Conservation (phyloP, 2,329 filamentous ascomycete genomes). For the Botrytis aclada region DNA sequence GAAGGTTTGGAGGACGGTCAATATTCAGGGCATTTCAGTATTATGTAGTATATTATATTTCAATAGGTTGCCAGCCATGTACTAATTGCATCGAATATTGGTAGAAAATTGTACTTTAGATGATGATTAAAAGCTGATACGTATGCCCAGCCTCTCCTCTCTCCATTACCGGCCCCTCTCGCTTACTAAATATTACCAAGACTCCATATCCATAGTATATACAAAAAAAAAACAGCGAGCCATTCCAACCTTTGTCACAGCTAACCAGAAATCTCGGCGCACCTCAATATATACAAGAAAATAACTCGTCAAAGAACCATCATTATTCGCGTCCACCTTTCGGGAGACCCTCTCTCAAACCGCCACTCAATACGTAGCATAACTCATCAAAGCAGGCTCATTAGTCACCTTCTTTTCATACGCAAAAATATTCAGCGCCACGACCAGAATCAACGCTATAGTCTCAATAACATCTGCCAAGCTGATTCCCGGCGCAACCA, state of each 20-base stretch:
- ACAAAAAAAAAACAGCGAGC: neutral
- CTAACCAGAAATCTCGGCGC: too few relatives aligned
- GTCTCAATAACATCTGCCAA: conserved; percentile 12
- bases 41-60: neutral
- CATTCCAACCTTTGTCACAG: too few relatives aligned
- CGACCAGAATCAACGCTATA: neutral
- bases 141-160: neutral
- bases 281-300: neutral
- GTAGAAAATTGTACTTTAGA: neutral
- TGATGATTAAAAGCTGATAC: neutral
- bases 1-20: neutral
- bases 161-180: neutral
- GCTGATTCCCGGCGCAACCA: neutral
- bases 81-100: neutral
- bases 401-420: neutral
- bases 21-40: too few relatives aligned
- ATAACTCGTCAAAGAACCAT: neutral
- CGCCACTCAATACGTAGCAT: neutral
- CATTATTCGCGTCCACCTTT: neutral
- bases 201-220: neutral
- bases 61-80: too few relatives aligned
- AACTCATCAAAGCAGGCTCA: conserved; percentile 2
- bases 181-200: rapidly evolving
- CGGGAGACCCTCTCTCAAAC: neutral
- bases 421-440: neutral